A percentile compares a stretch with the other conserved stretches of the same genome.
phyloP scores from a whole-genome alignment of 2,329 filamentous ascomycete genomes.

The Didymella exigua region DNA sequence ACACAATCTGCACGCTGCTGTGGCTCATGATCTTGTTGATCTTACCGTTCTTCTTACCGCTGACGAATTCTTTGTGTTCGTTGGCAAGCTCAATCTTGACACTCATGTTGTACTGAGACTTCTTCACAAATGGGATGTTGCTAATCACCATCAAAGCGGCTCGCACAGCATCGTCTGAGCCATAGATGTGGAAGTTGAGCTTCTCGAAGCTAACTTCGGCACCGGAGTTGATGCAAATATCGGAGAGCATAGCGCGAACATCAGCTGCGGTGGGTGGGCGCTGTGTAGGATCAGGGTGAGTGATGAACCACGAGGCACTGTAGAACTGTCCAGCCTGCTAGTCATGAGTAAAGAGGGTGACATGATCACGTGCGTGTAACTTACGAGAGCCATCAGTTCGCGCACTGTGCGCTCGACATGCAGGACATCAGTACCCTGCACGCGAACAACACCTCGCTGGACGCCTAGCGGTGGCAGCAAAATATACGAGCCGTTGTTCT shows the following conservation, averaged over 20 bases:
- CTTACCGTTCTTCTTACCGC: conserved; percentile 99
- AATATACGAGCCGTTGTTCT: conserved; percentile 93
- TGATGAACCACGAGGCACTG: conserved; percentile 93
- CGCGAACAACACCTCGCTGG: conserved; percentile 80
- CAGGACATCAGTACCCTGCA: conserved; percentile 90
- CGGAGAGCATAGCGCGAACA: conserved; percentile 86
- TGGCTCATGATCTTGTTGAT: conserved; percentile 99
- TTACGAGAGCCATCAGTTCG: conserved; percentile 91
- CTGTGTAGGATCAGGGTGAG: conserved; percentile 71
- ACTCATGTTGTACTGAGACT: conserved; percentile 87
- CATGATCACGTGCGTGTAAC: conserved; percentile 37
- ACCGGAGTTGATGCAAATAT: conserved; percentile 95
- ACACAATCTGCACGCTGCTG: conserved; percentile 98
- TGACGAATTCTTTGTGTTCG: conserved; percentile 99
- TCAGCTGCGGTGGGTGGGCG: conserved; percentile 69
- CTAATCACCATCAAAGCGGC: conserved; percentile 93
- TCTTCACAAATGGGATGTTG: conserved; percentile 85
- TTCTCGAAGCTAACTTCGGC: conserved; percentile 95
- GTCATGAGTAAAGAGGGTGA: conserved; percentile 25
- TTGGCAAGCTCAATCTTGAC: conserved; percentile 99
- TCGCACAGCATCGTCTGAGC: conserved; percentile 95
- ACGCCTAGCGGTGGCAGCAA: conserved; percentile 88
- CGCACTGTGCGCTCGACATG: conserved; percentile 94
- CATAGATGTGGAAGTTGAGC: conserved; percentile 89
- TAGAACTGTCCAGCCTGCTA: conserved; percentile 91